A percentile compares a stretch with the other conserved stretches of the same genome.
Conservation (phyloP, 2,329 filamentous ascomycete species). For the Beauveria australis region DNA sequence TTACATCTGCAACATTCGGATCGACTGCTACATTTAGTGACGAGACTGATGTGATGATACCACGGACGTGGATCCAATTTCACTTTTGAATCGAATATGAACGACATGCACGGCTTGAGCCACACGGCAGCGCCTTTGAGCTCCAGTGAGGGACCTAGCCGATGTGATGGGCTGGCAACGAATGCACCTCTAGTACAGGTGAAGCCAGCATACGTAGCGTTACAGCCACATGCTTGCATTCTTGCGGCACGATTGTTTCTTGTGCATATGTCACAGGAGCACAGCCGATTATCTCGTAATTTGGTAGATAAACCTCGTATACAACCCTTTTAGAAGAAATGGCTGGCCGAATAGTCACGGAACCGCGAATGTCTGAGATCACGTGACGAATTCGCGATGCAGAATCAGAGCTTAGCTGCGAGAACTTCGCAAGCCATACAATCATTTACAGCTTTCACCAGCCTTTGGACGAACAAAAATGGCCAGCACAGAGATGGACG, state of each 20-base stretch:
- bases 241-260: neutral
- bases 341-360: too few relatives aligned
- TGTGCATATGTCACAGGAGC: too few relatives aligned
- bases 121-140: too few relatives aligned
- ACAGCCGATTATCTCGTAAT: too few relatives aligned
- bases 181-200: too few relatives aligned
- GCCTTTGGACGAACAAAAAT: constrained; percentile 24
- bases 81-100: neutral
- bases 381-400: neutral
- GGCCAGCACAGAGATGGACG: constrained; percentile 52
- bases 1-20: constrained; percentile 22
- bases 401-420: neutral
- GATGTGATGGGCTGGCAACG: too few relatives aligned
- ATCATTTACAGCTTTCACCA: neutral
- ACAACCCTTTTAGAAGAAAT: too few relatives aligned
- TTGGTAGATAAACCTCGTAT: too few relatives aligned
- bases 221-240: neutral
- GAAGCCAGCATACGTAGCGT: neutral
- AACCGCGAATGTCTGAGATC: neutral
- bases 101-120: neutral
- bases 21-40: neutral
- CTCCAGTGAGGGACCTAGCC: too few relatives aligned
- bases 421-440: neutral
- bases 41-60: neutral
- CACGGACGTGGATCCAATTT: neutral